Evolutionary conservation across 2,329 filamentous ascomycete species (phyloP).

Genomic region (Pyrenophora tritici-repentis): DNA sequence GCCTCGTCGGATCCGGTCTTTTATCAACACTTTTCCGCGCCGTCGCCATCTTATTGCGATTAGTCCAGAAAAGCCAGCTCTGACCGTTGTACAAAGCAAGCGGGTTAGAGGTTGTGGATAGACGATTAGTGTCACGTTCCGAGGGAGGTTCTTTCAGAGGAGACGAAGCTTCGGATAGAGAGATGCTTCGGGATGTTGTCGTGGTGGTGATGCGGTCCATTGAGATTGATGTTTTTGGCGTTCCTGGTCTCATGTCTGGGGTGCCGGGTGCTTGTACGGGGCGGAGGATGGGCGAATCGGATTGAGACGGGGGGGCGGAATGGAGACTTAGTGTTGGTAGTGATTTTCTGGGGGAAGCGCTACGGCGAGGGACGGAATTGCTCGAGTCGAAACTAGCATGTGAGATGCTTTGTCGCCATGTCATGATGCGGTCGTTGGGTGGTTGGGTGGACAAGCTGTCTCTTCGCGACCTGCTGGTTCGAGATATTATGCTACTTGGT

Average conservation of each 20-base stretch:
- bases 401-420: constrained; percentile 77
- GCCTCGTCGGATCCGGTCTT: constrained; percentile 40
- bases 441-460: constrained; percentile 56
- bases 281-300: constrained; percentile 26
- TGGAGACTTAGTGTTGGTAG: constrained; percentile 30
- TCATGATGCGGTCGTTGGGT: constrained; percentile 77
- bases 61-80: constrained; percentile 61
- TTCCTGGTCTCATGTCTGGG: constrained; percentile 18
- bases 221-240: constrained; percentile 31
- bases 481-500: constrained; percentile 60
- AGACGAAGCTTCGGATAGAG: constrained; percentile 16
- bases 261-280: constrained; percentile 19
- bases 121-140: constrained; percentile 21
- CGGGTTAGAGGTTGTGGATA: constrained; percentile 44
- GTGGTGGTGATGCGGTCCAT: constrained; percentile 7
- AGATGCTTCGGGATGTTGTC: constrained; percentile 14
- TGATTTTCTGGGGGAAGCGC: constrained; percentile 56
- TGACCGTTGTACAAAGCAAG: constrained; percentile 58
- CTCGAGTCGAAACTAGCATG: constrained; percentile 56
- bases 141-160: constrained; percentile 4
- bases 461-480: constrained; percentile 56
- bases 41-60: constrained; percentile 14
- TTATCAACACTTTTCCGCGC: constrained; percentile 20
- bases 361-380: constrained; percentile 41
- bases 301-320: constrained; percentile 5